These are phyloP conservation scores for Soucietia sequanensis DNA, from an alignment of 805 yeast species.

Conservation along the genomic window DNA sequence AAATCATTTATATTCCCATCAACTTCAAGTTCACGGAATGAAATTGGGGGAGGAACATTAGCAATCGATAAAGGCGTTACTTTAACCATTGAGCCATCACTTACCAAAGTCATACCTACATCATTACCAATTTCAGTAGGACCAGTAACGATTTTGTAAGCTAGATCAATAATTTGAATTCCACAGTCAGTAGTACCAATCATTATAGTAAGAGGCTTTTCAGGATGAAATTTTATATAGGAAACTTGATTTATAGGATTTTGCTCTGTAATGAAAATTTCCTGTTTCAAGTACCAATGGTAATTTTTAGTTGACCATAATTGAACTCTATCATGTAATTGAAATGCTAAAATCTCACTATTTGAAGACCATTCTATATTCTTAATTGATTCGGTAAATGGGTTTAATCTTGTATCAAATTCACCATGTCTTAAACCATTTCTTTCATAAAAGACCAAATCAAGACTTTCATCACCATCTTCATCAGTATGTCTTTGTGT, in stretches of 20 bases:
- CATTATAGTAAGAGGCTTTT: conserved; percentile 74
- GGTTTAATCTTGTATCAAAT: conserved; percentile 64
- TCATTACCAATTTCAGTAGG: conserved; percentile 68
- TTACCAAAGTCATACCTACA: conserved; percentile 73
- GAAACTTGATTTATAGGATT: conserved; percentile 27
- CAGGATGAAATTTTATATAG: conserved; percentile 81
- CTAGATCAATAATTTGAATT: conserved; percentile 66
- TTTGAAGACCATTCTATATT: conserved; percentile 76
- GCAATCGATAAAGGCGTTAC: conserved; percentile 83
- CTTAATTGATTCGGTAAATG: conserved; percentile 43
- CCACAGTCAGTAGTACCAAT: conserved; percentile 49
- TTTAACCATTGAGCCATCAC: conserved; percentile 70
- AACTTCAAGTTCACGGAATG: conserved; percentile 63
- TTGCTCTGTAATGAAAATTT: conserved; percentile 39
- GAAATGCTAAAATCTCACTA: conserved; percentile 75
- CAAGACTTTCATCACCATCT: conserved; percentile 46
- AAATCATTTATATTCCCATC: conserved; percentile 55
- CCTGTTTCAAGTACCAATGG: conserved; percentile 94
- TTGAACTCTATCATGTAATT: conserved; percentile 61
- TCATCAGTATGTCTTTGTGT: conserved; percentile 64
- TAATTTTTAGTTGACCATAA: conserved; percentile 91
- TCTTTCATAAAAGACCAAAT: conserved; percentile 80
- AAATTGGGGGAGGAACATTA: conserved; percentile 93
- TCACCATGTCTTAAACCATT: conserved; percentile 92
- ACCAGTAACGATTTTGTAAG: conserved; percentile 63